Percentiles rank a stretch among this genome's conserved stretches.
phyloP scores from a whole-genome alignment of 768 basidiomycete species.

The Mycena vitilis region DNA sequence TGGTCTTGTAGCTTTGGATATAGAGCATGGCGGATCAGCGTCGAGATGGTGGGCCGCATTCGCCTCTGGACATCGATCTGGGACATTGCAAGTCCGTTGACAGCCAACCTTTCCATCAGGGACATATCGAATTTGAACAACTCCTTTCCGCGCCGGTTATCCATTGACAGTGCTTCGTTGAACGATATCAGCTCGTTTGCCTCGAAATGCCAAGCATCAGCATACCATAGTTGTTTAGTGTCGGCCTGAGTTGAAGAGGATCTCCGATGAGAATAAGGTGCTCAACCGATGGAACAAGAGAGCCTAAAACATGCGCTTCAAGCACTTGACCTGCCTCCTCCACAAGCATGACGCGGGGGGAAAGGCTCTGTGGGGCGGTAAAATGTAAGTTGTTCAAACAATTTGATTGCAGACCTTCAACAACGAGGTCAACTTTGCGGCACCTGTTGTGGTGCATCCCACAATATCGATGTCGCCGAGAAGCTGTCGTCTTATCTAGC shows the following conservation, averaged over 20 bases:
- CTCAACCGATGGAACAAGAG: constrained; percentile 72
- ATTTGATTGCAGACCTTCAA: constrained; percentile 56
- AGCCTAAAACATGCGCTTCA: constrained; percentile 79
- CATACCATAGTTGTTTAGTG: constrained; percentile 70
- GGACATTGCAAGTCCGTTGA: constrained; percentile 71
- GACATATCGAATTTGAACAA: constrained; percentile 79
- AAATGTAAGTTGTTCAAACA: constrained; percentile 10
- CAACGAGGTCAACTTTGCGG: constrained; percentile 71
- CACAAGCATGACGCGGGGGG: constrained; percentile 72
- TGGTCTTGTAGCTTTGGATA: constrained; percentile 74
- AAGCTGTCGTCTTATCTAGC: constrained; percentile 66
- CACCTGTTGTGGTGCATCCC: constrained; percentile 84
- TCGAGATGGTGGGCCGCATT: constrained; percentile 79
- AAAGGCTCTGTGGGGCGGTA: constrained; percentile 56
- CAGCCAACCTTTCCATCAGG: constrained; percentile 79
- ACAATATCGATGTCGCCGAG: constrained; percentile 69
- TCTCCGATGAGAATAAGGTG: constrained; percentile 88
- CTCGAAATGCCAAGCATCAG: constrained; percentile 1
- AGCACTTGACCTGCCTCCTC: constrained; percentile 89
- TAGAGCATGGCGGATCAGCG: constrained; percentile 67
- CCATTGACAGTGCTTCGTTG: constrained; percentile 73
- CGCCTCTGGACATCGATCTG: constrained; percentile 77
- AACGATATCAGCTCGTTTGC: background rate
- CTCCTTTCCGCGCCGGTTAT: constrained; percentile 64
- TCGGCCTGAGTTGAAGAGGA: constrained; percentile 80